Percentiles rank a stretch among this genome's conserved stretches.
phyloP scores from a whole-genome alignment of 257 asterid species.

The Salvia miltiorrhiza region DNA sequence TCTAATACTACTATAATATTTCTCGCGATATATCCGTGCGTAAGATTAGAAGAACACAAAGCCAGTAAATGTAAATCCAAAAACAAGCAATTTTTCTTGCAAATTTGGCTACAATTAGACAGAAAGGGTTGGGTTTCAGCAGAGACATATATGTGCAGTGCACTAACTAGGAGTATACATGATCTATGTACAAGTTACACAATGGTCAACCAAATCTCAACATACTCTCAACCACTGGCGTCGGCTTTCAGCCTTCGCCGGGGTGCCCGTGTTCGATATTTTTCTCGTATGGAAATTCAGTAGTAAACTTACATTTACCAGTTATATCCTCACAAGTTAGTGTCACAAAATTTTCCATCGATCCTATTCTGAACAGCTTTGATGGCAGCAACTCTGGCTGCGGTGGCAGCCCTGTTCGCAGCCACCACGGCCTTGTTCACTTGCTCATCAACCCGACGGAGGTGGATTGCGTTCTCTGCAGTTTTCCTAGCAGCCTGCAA shows the following conservation, averaged over 20 bases:
- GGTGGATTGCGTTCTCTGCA: constrained; percentile 57
- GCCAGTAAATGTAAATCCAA: neutral
- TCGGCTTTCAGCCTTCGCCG: constrained; percentile 31
- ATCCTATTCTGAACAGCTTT: constrained; percentile 88
- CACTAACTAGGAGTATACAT: constrained; percentile 37
- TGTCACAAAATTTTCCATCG: constrained; percentile 67
- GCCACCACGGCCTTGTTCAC: constrained; percentile 76
- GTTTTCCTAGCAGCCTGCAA: constrained; percentile 75
- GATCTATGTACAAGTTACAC: constrained; percentile 51
- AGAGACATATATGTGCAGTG: constrained; percentile 15
- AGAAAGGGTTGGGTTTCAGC: neutral
- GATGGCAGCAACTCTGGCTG: constrained; percentile 90
- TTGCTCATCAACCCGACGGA: constrained; percentile 55
- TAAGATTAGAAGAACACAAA: neutral
- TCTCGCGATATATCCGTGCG: too few species aligned
- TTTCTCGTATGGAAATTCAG: constrained; percentile 9
- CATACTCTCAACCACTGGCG: constrained; percentile 27
- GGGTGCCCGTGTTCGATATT: constrained; percentile 20
- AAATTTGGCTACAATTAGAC: neutral
- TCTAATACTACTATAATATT: too few species aligned
- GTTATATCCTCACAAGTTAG: constrained; percentile 33
- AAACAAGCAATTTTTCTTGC: neutral
- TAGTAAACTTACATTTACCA: constrained; percentile 32
- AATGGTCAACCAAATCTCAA: constrained; percentile 26
- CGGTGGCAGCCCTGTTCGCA: constrained; percentile 82